Percentiles rank a stretch among this genome's conserved stretches.
Conservation (phyloP, 1,284 basidiomycete genomes). For the Fistulinella staudtii region DNA sequence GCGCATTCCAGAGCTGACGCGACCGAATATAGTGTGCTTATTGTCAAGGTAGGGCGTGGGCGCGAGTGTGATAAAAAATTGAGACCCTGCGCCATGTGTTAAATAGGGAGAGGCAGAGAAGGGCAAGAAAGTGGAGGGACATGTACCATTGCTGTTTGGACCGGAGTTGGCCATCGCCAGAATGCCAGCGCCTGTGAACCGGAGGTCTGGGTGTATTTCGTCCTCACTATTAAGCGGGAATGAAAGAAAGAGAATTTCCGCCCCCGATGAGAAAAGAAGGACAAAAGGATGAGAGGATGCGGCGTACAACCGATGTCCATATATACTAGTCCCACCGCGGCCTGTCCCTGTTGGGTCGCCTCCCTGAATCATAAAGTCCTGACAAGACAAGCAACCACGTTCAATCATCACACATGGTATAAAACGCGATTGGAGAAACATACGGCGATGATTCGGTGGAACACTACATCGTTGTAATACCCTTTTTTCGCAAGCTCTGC, state of each 20-base stretch:
- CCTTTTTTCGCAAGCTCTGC: constrained; percentile 78
- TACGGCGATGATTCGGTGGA: constrained; percentile 87
- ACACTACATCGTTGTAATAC: constrained; percentile 83
- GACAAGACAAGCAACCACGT: too few species aligned
- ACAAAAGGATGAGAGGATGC: neutral
- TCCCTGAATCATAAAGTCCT: constrained; percentile 94
- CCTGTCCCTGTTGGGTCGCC: constrained; percentile 96
- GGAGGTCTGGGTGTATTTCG: constrained; percentile 81
- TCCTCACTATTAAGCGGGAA: constrained; percentile 54
- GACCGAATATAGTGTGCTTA: constrained; percentile 93
- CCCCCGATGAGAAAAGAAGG: neutral
- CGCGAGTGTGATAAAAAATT: constrained; percentile 88
- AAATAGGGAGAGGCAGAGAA: neutral
- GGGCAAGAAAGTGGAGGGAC: neutral
- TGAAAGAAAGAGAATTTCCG: neutral
- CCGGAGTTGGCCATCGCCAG: constrained; percentile 96
- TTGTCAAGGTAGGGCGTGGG: constrained; percentile 91
- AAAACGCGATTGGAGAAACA: constrained; percentile 23
- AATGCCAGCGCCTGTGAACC: constrained; percentile 95
- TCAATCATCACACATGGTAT: too few species aligned
- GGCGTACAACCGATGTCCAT: constrained; percentile 86
- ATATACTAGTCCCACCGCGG: constrained; percentile 88
- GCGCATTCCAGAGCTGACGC: constrained; percentile 82
- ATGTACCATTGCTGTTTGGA: constrained; percentile 86
- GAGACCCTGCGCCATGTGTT: constrained; percentile 53